Evolutionary conservation across 1,284 basidiomycete species (phyloP), one percentile per base, ranked within the genome.

Genomic region (Sporisorium scitamineum): DNA sequence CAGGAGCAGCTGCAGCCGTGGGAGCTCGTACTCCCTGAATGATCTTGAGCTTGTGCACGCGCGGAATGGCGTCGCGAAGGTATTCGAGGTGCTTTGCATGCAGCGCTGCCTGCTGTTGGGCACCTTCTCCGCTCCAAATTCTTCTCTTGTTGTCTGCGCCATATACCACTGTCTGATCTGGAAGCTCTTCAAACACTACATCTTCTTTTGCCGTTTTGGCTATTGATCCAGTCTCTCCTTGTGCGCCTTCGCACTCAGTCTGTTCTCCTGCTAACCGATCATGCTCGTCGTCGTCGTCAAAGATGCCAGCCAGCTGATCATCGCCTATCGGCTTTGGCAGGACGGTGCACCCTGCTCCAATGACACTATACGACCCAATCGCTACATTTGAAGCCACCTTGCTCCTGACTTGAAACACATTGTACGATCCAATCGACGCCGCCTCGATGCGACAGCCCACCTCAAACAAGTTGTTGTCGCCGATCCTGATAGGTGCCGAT

Each of bases 361-460:
- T 88, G 24, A 91, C 90, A 82, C 94, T 97, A 85, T 91, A 90
- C 20, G 91, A 91, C 0, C 90, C 89, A 60, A 97, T 89, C 1
- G 89, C 88, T 61, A 96, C 90, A 3, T 91, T 92, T 72, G 92
- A 90, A 56, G 94, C 91, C 10, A 94, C 91, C 51, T 92, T 90
- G 18, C 91, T 90, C 26, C 91, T 90, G 0, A 93, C 92, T 47
- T 92, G 92, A 61, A 98, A 89, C 1, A 92, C 93, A 86, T 97
- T 97, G 86, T 89, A 90, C 80, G 91, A 89, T 11, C 95, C 95
- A 51, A 97, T 89, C 5, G 89, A 88, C 0, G 92, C 91, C 13
- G 90, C 92, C 86, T 97, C 95, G 53, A 97, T 89, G 93, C 94
- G 91, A 85, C 92, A 94, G 11, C 92, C 93, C 54, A 96, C 94